These are phyloP conservation scores for Brasenia schreberi DNA, from an alignment of 164 flowering plant species.

Conservation along the genomic window DNA sequence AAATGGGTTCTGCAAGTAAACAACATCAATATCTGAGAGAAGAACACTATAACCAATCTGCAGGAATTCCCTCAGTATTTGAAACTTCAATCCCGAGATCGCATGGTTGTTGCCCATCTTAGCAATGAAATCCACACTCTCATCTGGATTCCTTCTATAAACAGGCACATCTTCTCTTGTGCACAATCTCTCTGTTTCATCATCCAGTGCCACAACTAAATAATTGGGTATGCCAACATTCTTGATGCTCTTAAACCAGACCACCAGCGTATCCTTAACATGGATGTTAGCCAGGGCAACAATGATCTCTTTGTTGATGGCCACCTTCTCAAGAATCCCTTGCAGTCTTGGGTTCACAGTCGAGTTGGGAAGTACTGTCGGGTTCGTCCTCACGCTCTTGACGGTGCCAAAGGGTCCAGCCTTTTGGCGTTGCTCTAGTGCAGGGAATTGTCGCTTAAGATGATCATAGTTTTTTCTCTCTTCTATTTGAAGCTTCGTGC, in stretches of 20 bases:
- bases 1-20: slow-evolving; percentile 87
- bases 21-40: slow-evolving; percentile 88
- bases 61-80: slow-evolving; percentile 80
- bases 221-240: slow-evolving; percentile 67
- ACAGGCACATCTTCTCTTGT: slow-evolving; percentile 26
- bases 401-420: slow-evolving; percentile 97
- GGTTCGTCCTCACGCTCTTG: slow-evolving; percentile 67
- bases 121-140: slow-evolving; percentile 51
- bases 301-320: slow-evolving; percentile 57
- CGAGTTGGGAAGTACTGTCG: slow-evolving; percentile 63
- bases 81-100: slow-evolving; percentile 83
- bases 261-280: slow-evolving; percentile 64
- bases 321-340: slow-evolving; percentile 49
- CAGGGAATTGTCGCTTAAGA: slow-evolving; percentile 45
- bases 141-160: slow-evolving; percentile 59
- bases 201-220: slow-evolving; percentile 82
- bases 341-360: slow-evolving; percentile 79
- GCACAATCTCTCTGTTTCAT: slow-evolving; percentile 30
- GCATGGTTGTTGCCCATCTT: slow-evolving; percentile 71
- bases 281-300: slow-evolving; percentile 75
- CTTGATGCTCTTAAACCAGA: slow-evolving; percentile 69
- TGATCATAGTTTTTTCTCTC: slow-evolving; percentile 41
- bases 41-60: slow-evolving; percentile 91
- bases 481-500: slow-evolving; percentile 39
- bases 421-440: slow-evolving; percentile 43